Percentiles rank a stretch among this genome's conserved stretches.
Evolutionary conservation across 169 alveolate genomes (phyloP).

Genomic region (Sarcocystis neurona): DNA sequence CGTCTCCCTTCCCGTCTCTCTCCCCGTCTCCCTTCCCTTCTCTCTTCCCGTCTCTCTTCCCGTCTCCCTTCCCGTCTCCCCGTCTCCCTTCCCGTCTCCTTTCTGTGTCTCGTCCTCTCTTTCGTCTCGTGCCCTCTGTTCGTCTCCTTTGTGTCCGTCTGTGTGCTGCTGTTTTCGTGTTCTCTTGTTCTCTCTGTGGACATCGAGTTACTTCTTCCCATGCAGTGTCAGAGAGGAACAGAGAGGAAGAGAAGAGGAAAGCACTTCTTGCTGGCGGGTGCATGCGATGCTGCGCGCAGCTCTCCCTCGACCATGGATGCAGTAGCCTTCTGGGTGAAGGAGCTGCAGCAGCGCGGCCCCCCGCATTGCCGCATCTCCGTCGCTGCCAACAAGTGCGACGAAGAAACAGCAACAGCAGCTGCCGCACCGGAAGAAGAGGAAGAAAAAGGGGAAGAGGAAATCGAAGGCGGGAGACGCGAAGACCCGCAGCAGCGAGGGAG

Average conservation of each 20-base stretch:
- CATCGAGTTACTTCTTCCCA: not conserved
- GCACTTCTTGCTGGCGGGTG: not conserved
- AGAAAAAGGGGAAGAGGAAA: not conserved
- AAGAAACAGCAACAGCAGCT: not conserved
- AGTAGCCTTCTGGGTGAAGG: slow-evolving; percentile 74
- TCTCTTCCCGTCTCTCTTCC: no score
- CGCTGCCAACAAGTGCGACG: slow-evolving; percentile 78
- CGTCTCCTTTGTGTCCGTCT: not conserved
- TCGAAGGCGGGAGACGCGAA: not conserved
- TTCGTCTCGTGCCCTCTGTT: not conserved
- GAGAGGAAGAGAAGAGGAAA: not conserved
- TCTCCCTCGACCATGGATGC: slow-evolving; percentile 71
- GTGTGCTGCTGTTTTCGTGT: not conserved
- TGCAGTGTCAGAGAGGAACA: not conserved
- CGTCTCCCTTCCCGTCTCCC: no score
- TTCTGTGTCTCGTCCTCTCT: not conserved
- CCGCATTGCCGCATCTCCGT: slow-evolving; percentile 73
- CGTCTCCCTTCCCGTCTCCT: no score
- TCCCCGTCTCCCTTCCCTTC: no score
- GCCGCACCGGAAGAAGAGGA: not conserved
- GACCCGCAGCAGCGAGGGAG: not conserved
- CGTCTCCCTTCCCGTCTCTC: no score
- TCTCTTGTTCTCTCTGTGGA: not conserved
- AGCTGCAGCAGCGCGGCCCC: slow-evolving; percentile 75
- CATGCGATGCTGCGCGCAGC: slow-evolving; percentile 37